Evolutionary conservation across 148 eudicot species (phyloP), one percentile per base, ranked within the genome.

Genomic region (Spergularia bocconei): DNA sequence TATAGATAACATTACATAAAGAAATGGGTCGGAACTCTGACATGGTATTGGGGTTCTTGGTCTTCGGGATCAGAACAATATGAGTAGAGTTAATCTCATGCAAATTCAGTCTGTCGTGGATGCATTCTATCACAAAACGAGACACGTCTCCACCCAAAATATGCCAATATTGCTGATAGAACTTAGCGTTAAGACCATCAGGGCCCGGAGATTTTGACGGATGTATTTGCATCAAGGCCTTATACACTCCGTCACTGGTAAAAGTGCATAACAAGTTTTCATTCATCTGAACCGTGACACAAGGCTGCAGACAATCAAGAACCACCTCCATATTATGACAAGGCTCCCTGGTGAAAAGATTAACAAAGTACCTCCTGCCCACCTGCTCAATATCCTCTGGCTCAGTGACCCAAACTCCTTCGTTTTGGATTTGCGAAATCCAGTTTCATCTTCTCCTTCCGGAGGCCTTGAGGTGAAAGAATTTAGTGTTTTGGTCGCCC

Each of bases 131-230:
- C 4, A 68, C 56, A n/a, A 19, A 11, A 0, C 17, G 0, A 0
- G 33, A 23, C 0, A 68, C 17, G 4, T 68, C 71, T 0, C 13
- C 10, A 2, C 71, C 71, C 3, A 67, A 3, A 1, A 67, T 41
- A 14, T 47, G 21, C 71, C 71, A 68, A 68, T 44, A 50, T 2
- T 19, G 47, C 6, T 68, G 55, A 14, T 47, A 68, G 12, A 68
- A 68, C 11, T 47, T 47, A 1, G 71, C 71, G n/a, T 50, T 47
- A 1, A 68, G 10, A 9, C 71, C 71, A 20, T 48, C 71, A 19
- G 56, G 71, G 7, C 71, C 71, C 1, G 71, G 71, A 3, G 71
- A 33, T 11, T 66, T 66, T n/a, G 6, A 16, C 0, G 71, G 71
- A 2, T 13, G 6, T 56, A 68, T 68, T 50, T 68, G 71, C 1